A percentile compares a stretch with the other conserved stretches of the same genome.
Conservation (phyloP, 2,329 filamentous ascomycete genomes). For the Botrytis deweyae region DNA sequence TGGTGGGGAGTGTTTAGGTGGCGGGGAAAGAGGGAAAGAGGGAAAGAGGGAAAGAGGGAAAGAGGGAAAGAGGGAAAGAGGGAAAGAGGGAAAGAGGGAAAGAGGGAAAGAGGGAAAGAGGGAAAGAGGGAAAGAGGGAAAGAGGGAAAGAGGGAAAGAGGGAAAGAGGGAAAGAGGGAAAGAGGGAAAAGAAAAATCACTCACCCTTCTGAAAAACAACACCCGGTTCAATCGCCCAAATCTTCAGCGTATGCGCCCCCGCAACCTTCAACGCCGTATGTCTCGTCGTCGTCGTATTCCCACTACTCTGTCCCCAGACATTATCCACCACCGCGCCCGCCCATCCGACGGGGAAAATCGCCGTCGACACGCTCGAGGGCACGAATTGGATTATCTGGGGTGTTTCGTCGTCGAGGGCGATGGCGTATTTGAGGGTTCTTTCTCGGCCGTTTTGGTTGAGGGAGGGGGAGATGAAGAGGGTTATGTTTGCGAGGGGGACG, state of each 20-base stretch:
- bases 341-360: conserved; percentile 31
- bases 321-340: conserved; percentile 32
- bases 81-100: too few species aligned
- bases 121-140: too few species aligned
- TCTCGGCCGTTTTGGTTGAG: conserved; percentile 50
- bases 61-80: too few species aligned
- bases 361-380: conserved; percentile 27
- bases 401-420: conserved; percentile 45
- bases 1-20: too few species aligned
- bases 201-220: conserved; percentile 42
- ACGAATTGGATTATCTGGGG: conserved; percentile 42
- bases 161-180: too few species aligned
- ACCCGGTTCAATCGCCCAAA: conserved; percentile 42
- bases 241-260: conserved; percentile 39
- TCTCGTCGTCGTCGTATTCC: conserved; percentile 35
- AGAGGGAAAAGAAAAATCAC: neutral
- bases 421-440: conserved; percentile 51
- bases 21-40: too few species aligned
- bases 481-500: conserved; percentile 40
- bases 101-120: too few species aligned
- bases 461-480: conserved; percentile 53
- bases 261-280: conserved; percentile 27
- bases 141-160: too few species aligned
- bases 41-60: too few species aligned
- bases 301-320: conserved; percentile 34